These are phyloP conservation scores for Neocatenulostroma microsporum DNA, from an alignment of 2,329 filamentous ascomycete genomes.

Conservation along the genomic window DNA sequence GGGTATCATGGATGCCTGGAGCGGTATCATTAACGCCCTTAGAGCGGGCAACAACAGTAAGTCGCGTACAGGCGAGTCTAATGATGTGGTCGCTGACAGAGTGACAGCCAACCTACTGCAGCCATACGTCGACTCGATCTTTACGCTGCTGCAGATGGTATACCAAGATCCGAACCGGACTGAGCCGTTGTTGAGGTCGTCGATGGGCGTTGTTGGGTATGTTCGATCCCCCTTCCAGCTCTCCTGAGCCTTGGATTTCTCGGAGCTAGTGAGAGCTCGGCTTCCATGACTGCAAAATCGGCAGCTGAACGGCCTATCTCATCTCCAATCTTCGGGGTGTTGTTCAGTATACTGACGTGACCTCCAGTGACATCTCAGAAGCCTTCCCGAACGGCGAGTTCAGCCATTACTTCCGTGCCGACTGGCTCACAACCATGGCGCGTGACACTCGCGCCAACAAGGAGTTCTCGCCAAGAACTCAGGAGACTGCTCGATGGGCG, in stretches of 20 bases:
- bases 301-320: too few species aligned
- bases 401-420: constrained; percentile 72
- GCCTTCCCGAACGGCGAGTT: constrained; percentile 88
- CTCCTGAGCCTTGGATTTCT: too few species aligned
- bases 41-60: constrained; percentile 70
- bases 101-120: constrained; percentile 58
- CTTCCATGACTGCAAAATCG: too few species aligned
- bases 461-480: constrained; percentile 75
- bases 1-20: constrained; percentile 99
- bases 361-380: constrained; percentile 78
- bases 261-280: too few species aligned
- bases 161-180: constrained; percentile 78
- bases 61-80: constrained; percentile 31
- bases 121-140: constrained; percentile 76
- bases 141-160: constrained; percentile 74
- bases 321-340: too few species aligned
- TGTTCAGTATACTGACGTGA: constrained; percentile 36
- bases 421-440: constrained; percentile 84
- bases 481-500: constrained; percentile 94
- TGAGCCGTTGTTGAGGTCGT: constrained; percentile 83
- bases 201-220: constrained; percentile 96
- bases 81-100: constrained; percentile 24
- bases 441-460: constrained; percentile 86
- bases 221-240: constrained; percentile 28
- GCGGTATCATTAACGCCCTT: constrained; percentile 91